These are phyloP conservation scores for Westerdykella ornata DNA, from an alignment of 2,329 filamentous ascomycete genomes.

Conservation along the genomic window DNA sequence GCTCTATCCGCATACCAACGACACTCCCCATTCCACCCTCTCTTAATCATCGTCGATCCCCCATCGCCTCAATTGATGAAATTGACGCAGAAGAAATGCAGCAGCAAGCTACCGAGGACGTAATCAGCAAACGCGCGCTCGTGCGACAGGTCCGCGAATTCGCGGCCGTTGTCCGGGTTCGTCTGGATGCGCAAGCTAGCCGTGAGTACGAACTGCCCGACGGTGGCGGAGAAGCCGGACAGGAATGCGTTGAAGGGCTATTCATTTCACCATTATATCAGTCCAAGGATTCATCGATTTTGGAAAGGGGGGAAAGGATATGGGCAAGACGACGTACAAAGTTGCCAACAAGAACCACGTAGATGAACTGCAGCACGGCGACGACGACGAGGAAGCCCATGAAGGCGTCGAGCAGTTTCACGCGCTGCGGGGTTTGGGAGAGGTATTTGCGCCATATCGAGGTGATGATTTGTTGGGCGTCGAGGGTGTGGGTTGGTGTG, in stretches of 20 bases:
- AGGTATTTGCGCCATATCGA: conserved; percentile 74
- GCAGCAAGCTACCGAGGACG: conserved; percentile 84
- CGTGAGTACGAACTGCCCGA: conserved; percentile 95
- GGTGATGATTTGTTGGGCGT: conserved; percentile 53
- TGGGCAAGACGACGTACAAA: conserved; percentile 62
- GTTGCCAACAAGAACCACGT: conserved; percentile 87
- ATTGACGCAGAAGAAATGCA: conserved; percentile 99
- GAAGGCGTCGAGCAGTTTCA: conserved; percentile 86
- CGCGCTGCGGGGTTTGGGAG: conserved; percentile 76
- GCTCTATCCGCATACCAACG: not conserved
- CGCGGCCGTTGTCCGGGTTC: conserved; percentile 69
- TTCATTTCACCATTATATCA: not conserved
- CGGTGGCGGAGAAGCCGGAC: conserved; percentile 85
- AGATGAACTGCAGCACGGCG: conserved; percentile 85
- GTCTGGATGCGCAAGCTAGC: conserved; percentile 89
- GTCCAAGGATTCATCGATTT: not conserved
- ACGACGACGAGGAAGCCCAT: conserved; percentile 80
- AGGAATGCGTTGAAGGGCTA: conserved; percentile 99
- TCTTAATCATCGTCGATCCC: not conserved
- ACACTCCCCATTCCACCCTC: not conserved
- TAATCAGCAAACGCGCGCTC: conserved; percentile 95
- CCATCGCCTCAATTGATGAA: conserved; percentile 79
- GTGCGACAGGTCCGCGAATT: conserved; percentile 69
- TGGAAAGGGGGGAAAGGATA: not conserved
- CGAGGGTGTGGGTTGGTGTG: conserved; percentile 14